phyloP scores from a whole-genome alignment of 768 basidiomycete genomes.

The Psilocybe cyanescens region DNA sequence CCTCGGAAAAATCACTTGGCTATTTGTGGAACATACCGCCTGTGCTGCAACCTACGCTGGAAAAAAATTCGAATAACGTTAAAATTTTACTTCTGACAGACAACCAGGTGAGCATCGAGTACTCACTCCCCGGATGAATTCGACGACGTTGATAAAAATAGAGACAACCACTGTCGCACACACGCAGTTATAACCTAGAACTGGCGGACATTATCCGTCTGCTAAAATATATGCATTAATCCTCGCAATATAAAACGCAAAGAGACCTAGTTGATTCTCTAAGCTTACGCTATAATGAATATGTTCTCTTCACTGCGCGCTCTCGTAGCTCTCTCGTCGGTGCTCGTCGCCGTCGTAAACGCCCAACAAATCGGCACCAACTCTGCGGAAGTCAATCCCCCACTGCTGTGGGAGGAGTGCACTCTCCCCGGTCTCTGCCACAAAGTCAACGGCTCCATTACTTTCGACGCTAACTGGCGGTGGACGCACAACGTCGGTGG shows the following conservation, averaged over 20 bases:
- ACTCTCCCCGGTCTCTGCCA: constrained; percentile 38
- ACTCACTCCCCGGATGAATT: constrained; percentile 13
- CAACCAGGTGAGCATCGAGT: neutral
- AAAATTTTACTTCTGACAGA: neutral
- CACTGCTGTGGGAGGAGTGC: constrained; percentile 43
- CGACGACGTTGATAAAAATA: constrained; percentile 3
- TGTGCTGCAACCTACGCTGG: neutral
- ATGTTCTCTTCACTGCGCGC: constrained; percentile 14
- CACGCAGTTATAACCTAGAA: neutral
- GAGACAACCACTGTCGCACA: neutral
- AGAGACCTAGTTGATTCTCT: neutral
- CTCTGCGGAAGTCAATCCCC: constrained; percentile 47
- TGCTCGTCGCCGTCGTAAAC: constrained; percentile 36
- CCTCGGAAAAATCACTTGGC: constrained; percentile 11
- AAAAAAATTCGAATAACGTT: neutral
- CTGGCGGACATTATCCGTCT: constrained; percentile 22
- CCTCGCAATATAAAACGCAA: constrained; percentile 11
- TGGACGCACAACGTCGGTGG: constrained; percentile 44
- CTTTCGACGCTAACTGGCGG: constrained; percentile 56
- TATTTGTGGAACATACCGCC: neutral
- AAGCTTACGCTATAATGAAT: constrained; percentile 3
- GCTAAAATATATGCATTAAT: neutral
- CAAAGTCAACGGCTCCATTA: constrained; percentile 32
- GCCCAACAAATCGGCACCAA: constrained; percentile 51
- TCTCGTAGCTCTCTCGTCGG: constrained; percentile 23